Percentiles rank a stretch among this genome's conserved stretches.
These are phyloP conservation scores for Capniomyces stellatus DNA, from an alignment of 371 early-diverging fungal genomes.

Conservation along the genomic window DNA sequence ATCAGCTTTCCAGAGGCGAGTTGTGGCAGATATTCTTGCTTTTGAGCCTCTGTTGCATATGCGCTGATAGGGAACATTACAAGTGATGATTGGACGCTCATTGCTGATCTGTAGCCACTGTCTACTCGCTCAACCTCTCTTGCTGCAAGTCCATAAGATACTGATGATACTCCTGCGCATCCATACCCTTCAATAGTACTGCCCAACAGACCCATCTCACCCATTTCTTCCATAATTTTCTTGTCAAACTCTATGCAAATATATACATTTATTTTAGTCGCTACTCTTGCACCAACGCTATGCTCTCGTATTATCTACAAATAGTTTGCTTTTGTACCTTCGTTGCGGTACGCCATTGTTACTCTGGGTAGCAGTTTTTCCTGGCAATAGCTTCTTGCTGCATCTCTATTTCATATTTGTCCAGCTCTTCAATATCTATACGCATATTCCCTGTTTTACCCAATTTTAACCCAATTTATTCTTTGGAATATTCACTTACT, in stretches of 20 bases:
- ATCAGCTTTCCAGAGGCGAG: conserved; percentile 79
- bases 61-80: conserved; percentile 96
- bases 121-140: conserved; percentile 94
- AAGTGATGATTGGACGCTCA: conserved; percentile 94
- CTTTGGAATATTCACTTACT: background rate
- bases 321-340: conserved; percentile 13
- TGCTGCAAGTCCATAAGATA: conserved; percentile 91
- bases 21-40: conserved; percentile 78
- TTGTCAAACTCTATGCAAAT: conserved; percentile 69
- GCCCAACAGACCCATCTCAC: conserved; percentile 84
- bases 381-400: conserved; percentile 77
- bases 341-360: conserved; percentile 63
- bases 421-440: background rate
- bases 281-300: background rate
- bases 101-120: conserved; percentile 91
- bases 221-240: conserved; percentile 86
- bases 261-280: too few species aligned
- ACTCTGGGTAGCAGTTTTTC: conserved; percentile 74
- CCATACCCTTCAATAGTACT: conserved; percentile 92
- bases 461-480: background rate
- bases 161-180: conserved; percentile 92
- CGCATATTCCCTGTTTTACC: background rate
- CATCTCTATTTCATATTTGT: conserved; percentile 30
- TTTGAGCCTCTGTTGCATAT: conserved; percentile 80
- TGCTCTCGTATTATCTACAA: background rate